These are phyloP conservation scores for Aspergillus sp. DNA, from an alignment of 2,329 filamentous ascomycete species.

Conservation along the genomic window DNA sequence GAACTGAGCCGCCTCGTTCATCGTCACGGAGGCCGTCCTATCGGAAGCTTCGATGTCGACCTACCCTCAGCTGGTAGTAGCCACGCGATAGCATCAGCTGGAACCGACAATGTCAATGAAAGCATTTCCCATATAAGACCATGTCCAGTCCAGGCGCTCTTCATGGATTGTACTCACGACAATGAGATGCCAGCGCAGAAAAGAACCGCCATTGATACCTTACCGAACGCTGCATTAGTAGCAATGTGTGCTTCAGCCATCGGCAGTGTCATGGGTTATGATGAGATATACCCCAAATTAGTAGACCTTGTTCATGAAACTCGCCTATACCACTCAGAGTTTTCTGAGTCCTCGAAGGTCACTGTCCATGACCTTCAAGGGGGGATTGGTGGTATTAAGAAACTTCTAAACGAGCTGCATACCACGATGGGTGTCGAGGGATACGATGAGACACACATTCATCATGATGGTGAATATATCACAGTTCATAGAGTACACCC, in stretches of 20 bases:
- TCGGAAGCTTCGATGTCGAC: conserved; percentile 96
- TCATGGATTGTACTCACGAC: conserved; percentile 99
- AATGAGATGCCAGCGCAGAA: conserved; percentile 97
- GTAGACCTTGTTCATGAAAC: conserved; percentile 93
- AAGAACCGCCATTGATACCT: conserved; percentile 85
- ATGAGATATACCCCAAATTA: conserved; percentile 89
- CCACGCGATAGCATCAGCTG: conserved; percentile 34
- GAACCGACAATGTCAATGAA: conserved; percentile 45
- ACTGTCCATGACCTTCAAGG: conserved; percentile 66
- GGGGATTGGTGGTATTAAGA: conserved; percentile 88
- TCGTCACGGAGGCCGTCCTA: conserved; percentile 86
- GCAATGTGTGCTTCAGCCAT: conserved; percentile 94
- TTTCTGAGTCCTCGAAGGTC: conserved; percentile 55
- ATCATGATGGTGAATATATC: conserved; percentile 94
- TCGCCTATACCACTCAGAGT: conserved; percentile 74
- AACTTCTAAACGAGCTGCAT: conserved; percentile 90
- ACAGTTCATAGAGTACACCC: conserved; percentile 95
- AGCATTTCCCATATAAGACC: conserved; percentile 78
- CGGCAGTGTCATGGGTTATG: conserved; percentile 96
- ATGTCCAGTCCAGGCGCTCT: conserved; percentile 86
- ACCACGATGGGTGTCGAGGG: conserved; percentile 92
- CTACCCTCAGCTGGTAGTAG: conserved; percentile 67
- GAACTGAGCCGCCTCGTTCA: conserved; percentile 93
- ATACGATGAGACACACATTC: conserved; percentile 93
- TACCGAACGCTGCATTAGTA: conserved; percentile 90